Conservation (phyloP, 78 protist species). For the Parvularia atlantis region DNA sequence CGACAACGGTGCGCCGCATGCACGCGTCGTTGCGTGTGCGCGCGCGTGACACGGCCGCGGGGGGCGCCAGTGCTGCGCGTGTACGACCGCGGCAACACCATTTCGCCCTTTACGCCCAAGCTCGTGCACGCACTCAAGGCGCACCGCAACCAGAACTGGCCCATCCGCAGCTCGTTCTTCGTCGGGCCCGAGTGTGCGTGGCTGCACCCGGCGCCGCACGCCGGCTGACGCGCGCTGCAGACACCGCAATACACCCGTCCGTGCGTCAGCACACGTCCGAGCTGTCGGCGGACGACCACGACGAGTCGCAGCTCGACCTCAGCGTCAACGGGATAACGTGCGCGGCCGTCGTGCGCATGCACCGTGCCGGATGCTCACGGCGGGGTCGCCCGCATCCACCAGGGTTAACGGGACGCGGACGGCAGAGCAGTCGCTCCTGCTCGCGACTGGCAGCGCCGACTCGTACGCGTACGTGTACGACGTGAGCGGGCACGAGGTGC, state of each 20-base stretch:
- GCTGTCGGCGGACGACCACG: too few species aligned
- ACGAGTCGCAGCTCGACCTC: too few species aligned
- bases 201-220: too few species aligned
- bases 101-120: constrained; percentile 20
- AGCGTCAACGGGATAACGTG: not conserved
- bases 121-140: constrained; percentile 39
- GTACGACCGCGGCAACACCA: constrained; percentile 21
- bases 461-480: constrained; percentile 33
- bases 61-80: constrained; percentile 22
- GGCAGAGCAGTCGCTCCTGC: constrained; percentile 28
- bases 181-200: constrained; percentile 26
- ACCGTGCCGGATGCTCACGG: too few species aligned
- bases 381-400: too few species aligned
- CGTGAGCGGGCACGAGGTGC: constrained; percentile 12
- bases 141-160: constrained; percentile 51
- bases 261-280: too few species aligned
- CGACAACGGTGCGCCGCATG: constrained; percentile 38
- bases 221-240: too few species aligned
- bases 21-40: too few species aligned
- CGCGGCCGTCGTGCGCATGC: too few species aligned
- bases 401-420: not conserved
- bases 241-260: too few species aligned
- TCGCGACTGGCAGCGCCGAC: constrained; percentile 60
- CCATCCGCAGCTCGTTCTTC: constrained; percentile 44
- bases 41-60: too few species aligned